Percentiles rank a stretch among this genome's conserved stretches.
Conservation (phyloP, 2,329 filamentous ascomycete genomes). For the Cercospora sp. region DNA sequence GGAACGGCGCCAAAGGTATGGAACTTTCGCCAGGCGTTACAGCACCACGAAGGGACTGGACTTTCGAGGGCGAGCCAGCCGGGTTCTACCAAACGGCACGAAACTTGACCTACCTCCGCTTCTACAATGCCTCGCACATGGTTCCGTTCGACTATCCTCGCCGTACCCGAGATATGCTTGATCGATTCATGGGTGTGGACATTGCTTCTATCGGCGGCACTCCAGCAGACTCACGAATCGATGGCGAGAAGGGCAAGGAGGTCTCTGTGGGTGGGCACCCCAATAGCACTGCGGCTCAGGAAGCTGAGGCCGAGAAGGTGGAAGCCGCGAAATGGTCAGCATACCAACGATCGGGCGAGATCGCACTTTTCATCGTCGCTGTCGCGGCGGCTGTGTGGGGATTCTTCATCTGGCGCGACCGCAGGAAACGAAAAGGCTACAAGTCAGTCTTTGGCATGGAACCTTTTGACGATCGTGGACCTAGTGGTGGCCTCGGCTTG, state of each 20-base stretch:
- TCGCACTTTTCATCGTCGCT: conserved; percentile 78
- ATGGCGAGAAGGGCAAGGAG: conserved; percentile 78
- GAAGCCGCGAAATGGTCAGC: conserved; percentile 84
- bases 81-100: conserved; percentile 93
- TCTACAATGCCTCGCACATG: conserved; percentile 97
- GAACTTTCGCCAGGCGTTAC: conserved; percentile 82
- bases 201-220: conserved; percentile 82
- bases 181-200: conserved; percentile 92
- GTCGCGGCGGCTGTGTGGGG: conserved; percentile 73
- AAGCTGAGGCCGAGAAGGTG: conserved; percentile 70
- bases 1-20: conserved; percentile 90
- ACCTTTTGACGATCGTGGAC: conserved; percentile 45
- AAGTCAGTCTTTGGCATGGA: conserved; percentile 43
- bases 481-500: conserved; percentile 49
- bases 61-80: conserved; percentile 81
- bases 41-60: conserved; percentile 92
- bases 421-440: conserved; percentile 52
- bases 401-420: conserved; percentile 64
- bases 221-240: conserved; percentile 76
- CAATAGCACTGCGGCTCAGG: conserved; percentile 66
- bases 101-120: conserved; percentile 92
- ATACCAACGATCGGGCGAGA: conserved; percentile 83
- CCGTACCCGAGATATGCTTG: conserved; percentile 90
- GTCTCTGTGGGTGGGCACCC: conserved; percentile 71
- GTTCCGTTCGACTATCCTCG: conserved; percentile 92